A percentile compares a stretch with the other conserved stretches of the same genome.
Conservation (phyloP, 73 alveolate species). For the Tetrahymena malaccensis region DNA sequence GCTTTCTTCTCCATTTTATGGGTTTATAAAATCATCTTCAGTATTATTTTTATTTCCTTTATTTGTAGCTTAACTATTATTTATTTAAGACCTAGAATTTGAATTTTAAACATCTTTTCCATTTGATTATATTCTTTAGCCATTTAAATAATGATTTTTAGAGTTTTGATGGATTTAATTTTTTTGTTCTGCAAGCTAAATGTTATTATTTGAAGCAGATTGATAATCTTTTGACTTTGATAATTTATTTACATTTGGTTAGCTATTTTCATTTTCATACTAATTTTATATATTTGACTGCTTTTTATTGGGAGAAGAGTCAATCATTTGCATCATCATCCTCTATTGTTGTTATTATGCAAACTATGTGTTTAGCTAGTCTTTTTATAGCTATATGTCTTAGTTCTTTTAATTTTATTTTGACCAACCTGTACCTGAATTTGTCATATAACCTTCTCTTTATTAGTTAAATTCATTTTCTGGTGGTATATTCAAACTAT, state of each 20-base stretch:
- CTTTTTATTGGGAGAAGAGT: not conserved
- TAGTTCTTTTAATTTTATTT: not conserved
- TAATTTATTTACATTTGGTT: not conserved
- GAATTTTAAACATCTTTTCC: not conserved
- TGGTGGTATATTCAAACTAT: not conserved
- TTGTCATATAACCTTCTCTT: conserved; percentile 50
- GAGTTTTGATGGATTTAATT: not conserved
- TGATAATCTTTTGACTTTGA: not conserved
- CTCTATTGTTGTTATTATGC: not conserved
- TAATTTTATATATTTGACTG: not conserved
- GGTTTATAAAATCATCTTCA: conserved; percentile 21
- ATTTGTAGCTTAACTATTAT: not conserved
- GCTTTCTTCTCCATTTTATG: conserved; percentile 25
- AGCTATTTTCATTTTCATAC: not conserved
- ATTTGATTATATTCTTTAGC: conserved; percentile 8
- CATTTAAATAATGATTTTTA: not conserved
- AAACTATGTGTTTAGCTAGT: not conserved
- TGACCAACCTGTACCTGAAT: conserved; percentile 32
- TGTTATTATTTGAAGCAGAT: not conserved
- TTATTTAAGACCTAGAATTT: not conserved
- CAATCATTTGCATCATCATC: not conserved
- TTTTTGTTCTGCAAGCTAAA: not conserved
- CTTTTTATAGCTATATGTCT: not conserved
- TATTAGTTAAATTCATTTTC: conserved; percentile 27
- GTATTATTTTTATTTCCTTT: conserved; percentile 13